Conservation (phyloP, 1,284 basidiomycete species). For the Heimioporus punctisporus region DNA sequence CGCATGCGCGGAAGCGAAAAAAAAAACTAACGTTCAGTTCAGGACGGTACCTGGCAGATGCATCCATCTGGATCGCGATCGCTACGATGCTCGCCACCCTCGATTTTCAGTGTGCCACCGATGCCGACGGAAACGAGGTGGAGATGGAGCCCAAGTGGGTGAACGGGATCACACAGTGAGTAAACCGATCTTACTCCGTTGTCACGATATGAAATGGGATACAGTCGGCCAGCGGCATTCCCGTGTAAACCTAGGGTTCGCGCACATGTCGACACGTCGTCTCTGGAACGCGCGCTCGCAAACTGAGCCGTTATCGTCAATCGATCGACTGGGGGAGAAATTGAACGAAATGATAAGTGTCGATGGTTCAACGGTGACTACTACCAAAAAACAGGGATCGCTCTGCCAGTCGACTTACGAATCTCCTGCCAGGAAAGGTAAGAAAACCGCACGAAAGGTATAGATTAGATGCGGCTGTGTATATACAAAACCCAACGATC, state of each 20-base stretch:
- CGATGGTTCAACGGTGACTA: too few species aligned
- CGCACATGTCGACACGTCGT: neutral
- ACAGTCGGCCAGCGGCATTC: slow-evolving; percentile 2
- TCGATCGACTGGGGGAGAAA: too few species aligned
- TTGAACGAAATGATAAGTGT: too few species aligned
- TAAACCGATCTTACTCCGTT: neutral
- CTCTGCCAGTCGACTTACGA: too few species aligned
- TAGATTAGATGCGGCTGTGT: too few species aligned
- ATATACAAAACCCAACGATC: too few species aligned
- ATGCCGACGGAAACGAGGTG: slow-evolving; percentile 2
- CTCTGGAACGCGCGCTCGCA: neutral
- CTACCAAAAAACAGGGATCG: too few species aligned
- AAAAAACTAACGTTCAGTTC: too few species aligned
- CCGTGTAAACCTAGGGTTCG: slow-evolving; percentile 1
- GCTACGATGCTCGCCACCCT: slow-evolving; percentile 11
- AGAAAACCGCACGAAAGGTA: too few species aligned
- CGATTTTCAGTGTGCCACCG: slow-evolving; percentile 3
- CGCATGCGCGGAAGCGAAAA: too few species aligned
- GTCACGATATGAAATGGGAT: neutral
- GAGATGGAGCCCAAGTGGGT: neutral
- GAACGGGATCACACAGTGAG: slow-evolving; percentile 1
- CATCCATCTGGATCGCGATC: slow-evolving; percentile 1
- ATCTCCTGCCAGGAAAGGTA: too few species aligned
- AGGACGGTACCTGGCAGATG: neutral
- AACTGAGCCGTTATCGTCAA: neutral